Conservation (phyloP, 2,329 filamentous ascomycete genomes). For the Teratosphaeria zuluensis region DNA sequence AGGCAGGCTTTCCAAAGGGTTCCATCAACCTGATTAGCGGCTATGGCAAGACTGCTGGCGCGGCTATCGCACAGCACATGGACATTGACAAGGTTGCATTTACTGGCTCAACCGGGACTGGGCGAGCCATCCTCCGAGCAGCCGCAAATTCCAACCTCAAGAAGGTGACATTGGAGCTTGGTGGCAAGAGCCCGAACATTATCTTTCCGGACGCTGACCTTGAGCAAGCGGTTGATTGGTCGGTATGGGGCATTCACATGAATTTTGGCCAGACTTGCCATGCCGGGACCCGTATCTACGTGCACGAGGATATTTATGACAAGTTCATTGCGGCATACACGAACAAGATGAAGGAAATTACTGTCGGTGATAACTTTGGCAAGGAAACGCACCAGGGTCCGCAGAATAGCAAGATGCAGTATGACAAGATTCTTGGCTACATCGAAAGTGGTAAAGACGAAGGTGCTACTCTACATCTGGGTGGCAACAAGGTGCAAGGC, state of each 20-base stretch:
- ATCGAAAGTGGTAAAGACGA: not conserved
- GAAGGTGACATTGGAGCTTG: slow-evolving; percentile 35
- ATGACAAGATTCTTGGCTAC: slow-evolving; percentile 23
- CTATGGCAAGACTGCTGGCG: slow-evolving; percentile 47
- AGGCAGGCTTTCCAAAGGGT: slow-evolving; percentile 36
- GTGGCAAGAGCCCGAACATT: slow-evolving; percentile 34
- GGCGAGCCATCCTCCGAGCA: slow-evolving; percentile 32
- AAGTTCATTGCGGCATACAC: slow-evolving; percentile 34
- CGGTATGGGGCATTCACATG: slow-evolving; percentile 36
- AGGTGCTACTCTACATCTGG: not conserved
- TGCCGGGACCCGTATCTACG: slow-evolving; percentile 22
- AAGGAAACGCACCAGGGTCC: slow-evolving; percentile 33
- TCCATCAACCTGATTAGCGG: slow-evolving; percentile 33
- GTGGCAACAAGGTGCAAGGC: not conserved
- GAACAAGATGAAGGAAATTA: slow-evolving; percentile 10
- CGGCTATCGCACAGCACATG: slow-evolving; percentile 53
- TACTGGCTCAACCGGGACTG: slow-evolving; percentile 62
- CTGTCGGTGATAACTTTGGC: slow-evolving; percentile 15
- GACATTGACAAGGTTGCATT: slow-evolving; percentile 67
- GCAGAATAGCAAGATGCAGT: slow-evolving; percentile 43
- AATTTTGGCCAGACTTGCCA: slow-evolving; percentile 32
- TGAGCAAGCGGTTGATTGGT: slow-evolving; percentile 16
- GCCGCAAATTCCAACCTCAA: slow-evolving; percentile 39
- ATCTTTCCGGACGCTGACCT: slow-evolving; percentile 35
- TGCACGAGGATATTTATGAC: slow-evolving; percentile 35